phyloP scores from a whole-genome alignment of 176 grass and related monocot species.

The Aegilops speltoides region DNA sequence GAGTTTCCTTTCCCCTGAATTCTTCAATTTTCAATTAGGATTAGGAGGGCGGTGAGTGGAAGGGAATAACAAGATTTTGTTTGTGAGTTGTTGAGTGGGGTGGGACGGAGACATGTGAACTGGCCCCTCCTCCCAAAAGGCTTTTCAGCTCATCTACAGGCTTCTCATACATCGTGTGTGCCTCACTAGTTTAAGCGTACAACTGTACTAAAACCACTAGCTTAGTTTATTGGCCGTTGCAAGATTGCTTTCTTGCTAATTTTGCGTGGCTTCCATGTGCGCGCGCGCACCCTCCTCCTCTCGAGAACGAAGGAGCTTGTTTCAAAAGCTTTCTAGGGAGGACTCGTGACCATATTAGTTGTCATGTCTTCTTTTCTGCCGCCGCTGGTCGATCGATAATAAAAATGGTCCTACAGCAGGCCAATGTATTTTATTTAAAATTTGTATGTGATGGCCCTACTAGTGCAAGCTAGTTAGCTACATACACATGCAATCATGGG shows the following conservation, averaged over 20 bases:
- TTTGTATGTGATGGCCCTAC: conserved; percentile 8
- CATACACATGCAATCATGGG: background rate
- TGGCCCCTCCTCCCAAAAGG: background rate
- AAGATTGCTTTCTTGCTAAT: conserved; percentile 18
- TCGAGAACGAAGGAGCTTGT: conserved; percentile 12
- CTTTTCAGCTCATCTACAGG: background rate
- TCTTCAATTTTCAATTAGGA: background rate
- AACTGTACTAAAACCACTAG: background rate
- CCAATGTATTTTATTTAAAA: background rate
- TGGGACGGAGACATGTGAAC: conserved; percentile 47
- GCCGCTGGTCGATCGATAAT: background rate
- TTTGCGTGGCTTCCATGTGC: conserved; percentile 37
- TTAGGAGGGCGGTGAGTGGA: background rate
- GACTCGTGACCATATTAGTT: conserved; percentile 26
- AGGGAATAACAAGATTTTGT: background rate
- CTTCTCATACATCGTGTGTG: background rate
- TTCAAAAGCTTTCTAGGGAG: conserved; percentile 23
- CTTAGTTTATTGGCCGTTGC: background rate
- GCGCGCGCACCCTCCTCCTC: no score
- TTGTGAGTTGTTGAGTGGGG: background rate
- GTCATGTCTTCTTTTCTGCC: conserved; percentile 24
- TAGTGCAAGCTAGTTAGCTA: conserved; percentile 4
- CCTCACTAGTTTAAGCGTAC: background rate
- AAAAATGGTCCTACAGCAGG: conserved; percentile 4
- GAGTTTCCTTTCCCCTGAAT: background rate